Evolutionary conservation across 495 filamentous ascomycete genomes (phyloP), one percentile per base, ranked within the genome.

Genomic region (Talaromyces liani): DNA sequence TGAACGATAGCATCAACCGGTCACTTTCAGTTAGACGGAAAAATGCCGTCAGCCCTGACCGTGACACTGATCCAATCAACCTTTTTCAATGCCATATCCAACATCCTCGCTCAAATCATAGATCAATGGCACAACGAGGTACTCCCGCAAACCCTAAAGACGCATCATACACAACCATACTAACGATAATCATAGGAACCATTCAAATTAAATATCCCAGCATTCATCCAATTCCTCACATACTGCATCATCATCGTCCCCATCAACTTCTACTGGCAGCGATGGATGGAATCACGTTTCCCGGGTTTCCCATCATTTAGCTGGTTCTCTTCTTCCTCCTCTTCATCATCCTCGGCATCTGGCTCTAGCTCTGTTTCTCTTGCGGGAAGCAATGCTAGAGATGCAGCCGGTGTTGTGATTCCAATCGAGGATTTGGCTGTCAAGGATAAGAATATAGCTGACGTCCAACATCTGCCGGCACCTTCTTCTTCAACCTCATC

Each of bases 191-290:
- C 22, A 24, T 2, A 68, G 60, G 68, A 74, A 61, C 74, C 79
- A 31, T 77, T 79, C 41, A 69, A 67, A 25, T 63, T 95, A 63
- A 83, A 92, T 75, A 77, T 73, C 63, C 70, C 79, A 12, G 85
- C 88, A 1, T 73, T 96, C 57, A 73, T 93, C 67, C 90, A 93
- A 71, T 97, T 96, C 74, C 71, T 89, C 62, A 69, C 91, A 57
- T 97, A 88, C 77, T 81, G 87, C 57, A 71, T 91, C 29, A 66
- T 97, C 58, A 89, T 83, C 68, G 87, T 88, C 16, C 93, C 94
- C 4, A 88, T 90, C 22, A 98, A 98, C 76, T 90, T 91, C 74
- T 75, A 89, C 67, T 98, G 92, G 92, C 92, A 91, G 72, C 78
- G 74, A 65, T 81, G 70, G 65, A 76, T 89, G 54, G 86, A 89